These are phyloP conservation scores for Fusarium brevicatenulatum DNA, from an alignment of 2,329 filamentous ascomycete species.

Conservation along the genomic window DNA sequence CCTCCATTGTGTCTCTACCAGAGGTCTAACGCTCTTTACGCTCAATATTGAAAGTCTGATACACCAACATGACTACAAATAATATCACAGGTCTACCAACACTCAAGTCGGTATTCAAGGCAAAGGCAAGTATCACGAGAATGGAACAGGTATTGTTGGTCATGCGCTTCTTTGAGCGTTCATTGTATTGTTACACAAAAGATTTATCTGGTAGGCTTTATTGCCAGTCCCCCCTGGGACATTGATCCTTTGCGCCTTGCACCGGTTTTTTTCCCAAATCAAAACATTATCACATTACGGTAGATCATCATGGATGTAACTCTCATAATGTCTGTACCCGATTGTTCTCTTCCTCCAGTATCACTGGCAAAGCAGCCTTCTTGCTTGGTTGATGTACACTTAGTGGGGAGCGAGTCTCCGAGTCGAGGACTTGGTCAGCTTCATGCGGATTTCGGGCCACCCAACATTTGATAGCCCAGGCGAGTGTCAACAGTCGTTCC, in stretches of 20 bases:
- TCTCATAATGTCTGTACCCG: conserved; percentile 25
- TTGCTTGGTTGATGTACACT: conserved; percentile 37
- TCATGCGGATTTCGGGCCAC: conserved; percentile 49
- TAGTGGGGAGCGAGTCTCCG: conserved; percentile 37
- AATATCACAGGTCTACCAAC: too few species aligned
- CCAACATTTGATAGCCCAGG: conserved; percentile 58
- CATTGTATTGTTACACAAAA: conserved; percentile 41
- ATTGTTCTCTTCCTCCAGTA: conserved; percentile 37
- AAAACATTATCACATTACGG: conserved; percentile 32
- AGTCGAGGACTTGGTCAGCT: conserved; percentile 35
- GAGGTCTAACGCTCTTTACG: too few species aligned
- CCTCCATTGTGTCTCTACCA: too few species aligned
- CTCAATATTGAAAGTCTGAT: not conserved
- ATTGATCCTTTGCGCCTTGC: conserved; percentile 36
- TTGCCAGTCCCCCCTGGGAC: conserved; percentile 33
- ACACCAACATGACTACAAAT: not conserved
- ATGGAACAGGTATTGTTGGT: not conserved
- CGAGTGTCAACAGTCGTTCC: conserved; percentile 59
- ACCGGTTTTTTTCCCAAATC: conserved; percentile 12
- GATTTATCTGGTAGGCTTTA: conserved; percentile 21
- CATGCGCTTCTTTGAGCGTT: conserved; percentile 36
- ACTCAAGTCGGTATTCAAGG: not conserved
- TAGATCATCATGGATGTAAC: conserved; percentile 33
- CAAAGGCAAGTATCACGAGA: not conserved
- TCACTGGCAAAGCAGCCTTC: conserved; percentile 37